Conservation (phyloP, 495 filamentous ascomycete species). For the Penicillium cosmopolitanum region DNA sequence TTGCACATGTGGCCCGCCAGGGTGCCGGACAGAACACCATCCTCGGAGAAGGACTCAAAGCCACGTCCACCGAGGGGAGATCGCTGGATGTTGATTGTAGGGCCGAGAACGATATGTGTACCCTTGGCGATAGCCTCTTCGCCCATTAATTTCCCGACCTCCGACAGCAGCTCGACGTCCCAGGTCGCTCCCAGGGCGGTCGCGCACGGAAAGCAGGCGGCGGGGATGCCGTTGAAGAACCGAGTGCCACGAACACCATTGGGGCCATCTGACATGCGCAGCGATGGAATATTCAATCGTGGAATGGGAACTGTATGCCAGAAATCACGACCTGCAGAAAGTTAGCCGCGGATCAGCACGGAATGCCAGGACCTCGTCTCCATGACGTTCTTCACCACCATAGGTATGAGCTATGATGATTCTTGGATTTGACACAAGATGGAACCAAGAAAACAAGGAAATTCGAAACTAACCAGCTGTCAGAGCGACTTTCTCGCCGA, state of each 20-base stretch:
- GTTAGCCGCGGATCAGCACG: conserved; percentile 9
- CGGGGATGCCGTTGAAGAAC: conserved; percentile 72
- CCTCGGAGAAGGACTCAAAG: conserved; percentile 81
- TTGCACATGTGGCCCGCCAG: conserved; percentile 68
- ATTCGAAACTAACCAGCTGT: conserved; percentile 51
- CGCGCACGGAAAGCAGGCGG: conserved; percentile 71
- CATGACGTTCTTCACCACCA: too few species aligned
- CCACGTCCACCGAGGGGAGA: conserved; percentile 76
- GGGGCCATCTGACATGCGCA: conserved; percentile 73
- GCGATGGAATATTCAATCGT: conserved; percentile 67
- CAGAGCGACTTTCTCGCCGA: conserved; percentile 65
- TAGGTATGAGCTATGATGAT: background rate
- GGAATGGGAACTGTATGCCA: conserved; percentile 75
- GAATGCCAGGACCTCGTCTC: background rate
- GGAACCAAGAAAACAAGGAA: background rate
- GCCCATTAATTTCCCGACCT: conserved; percentile 65
- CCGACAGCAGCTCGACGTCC: conserved; percentile 62
- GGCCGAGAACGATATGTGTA: conserved; percentile 70
- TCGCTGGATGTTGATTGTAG: conserved; percentile 79
- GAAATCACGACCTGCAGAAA: conserved; percentile 64
- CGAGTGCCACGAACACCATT: conserved; percentile 74
- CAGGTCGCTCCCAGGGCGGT: conserved; percentile 75
- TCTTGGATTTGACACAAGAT: too few species aligned
- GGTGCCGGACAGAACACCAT: conserved; percentile 71
- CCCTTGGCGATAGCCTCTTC: conserved; percentile 72